These are phyloP conservation scores for Leptomonas pyrrhocoris DNA, from an alignment of 208 protist species.

Conservation along the genomic window DNA sequence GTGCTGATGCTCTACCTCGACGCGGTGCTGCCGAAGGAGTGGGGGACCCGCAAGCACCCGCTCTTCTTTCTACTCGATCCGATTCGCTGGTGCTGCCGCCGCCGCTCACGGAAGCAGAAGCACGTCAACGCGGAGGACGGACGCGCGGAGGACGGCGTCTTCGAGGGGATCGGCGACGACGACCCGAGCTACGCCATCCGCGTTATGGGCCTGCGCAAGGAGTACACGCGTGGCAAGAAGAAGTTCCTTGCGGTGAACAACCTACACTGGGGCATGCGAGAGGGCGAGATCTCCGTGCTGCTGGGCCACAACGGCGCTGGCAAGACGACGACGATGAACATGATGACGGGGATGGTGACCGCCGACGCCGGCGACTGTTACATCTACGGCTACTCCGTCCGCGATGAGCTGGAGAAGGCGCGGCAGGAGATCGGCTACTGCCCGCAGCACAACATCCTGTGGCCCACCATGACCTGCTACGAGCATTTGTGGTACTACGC, in stretches of 20 bases:
- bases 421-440: constrained; percentile 92
- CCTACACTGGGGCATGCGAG: constrained; percentile 61
- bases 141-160: constrained; percentile 32
- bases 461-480: constrained; percentile 84
- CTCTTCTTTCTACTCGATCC: constrained; percentile 67
- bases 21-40: constrained; percentile 62
- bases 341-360: constrained; percentile 85
- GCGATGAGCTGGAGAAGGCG: constrained; percentile 46
- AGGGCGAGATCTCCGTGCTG: constrained; percentile 73
- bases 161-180: constrained; percentile 28
- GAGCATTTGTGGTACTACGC: constrained; percentile 94
- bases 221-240: constrained; percentile 43
- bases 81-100: constrained; percentile 33
- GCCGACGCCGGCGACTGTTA: constrained; percentile 76
- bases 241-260: constrained; percentile 73
- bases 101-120: constrained; percentile 6
- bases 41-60: constrained; percentile 56
- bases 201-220: constrained; percentile 39
- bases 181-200: constrained; percentile 29
- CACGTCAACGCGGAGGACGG: constrained; percentile 36
- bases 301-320: constrained; percentile 89
- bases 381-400: constrained; percentile 72
- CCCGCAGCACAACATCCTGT: constrained; percentile 97
- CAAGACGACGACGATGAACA: constrained; percentile 84
- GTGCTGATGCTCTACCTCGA: constrained; percentile 82